A percentile compares a stretch with the other conserved stretches of the same genome.
phyloP scores from a whole-genome alignment of 495 filamentous ascomycete species.

The Daldinia vernicosa region DNA sequence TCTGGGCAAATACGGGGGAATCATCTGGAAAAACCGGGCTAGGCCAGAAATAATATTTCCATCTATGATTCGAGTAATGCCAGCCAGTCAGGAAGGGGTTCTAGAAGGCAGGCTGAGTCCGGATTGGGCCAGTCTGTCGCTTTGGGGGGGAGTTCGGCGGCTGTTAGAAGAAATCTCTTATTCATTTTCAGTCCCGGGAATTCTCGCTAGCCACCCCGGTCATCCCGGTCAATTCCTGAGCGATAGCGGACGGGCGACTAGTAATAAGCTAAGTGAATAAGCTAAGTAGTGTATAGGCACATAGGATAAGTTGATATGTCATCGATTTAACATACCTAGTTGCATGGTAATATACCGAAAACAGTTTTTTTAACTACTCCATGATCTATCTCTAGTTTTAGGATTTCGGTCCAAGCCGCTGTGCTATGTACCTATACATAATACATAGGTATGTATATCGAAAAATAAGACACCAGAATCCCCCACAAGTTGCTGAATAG shows the following conservation, averaged over 20 bases:
- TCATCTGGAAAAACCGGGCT: slow-evolving; percentile 31
- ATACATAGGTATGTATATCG: background rate
- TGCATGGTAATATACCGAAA: slow-evolving; percentile 14
- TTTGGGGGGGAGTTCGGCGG: slow-evolving; percentile 16
- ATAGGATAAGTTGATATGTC: slow-evolving; percentile 7
- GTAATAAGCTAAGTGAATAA: background rate
- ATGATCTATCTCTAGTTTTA: slow-evolving; percentile 5
- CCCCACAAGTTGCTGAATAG: background rate
- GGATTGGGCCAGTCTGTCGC: slow-evolving; percentile 3
- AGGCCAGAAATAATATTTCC: slow-evolving; percentile 26
- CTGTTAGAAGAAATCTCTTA: background rate
- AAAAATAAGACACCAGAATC: background rate
- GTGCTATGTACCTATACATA: no score
- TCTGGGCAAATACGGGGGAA: slow-evolving; percentile 33
- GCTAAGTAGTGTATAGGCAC: background rate
- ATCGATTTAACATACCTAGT: background rate
- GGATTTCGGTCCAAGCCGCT: slow-evolving; percentile 12
- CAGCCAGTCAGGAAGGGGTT: slow-evolving; percentile 13
- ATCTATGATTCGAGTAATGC: slow-evolving; percentile 6
- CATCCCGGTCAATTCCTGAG: slow-evolving; percentile 27
- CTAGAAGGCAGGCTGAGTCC: slow-evolving; percentile 27
- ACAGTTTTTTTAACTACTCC: background rate
- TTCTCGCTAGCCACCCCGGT: slow-evolving; percentile 27
- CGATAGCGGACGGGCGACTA: slow-evolving; percentile 29
- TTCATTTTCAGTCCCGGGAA: slow-evolving; percentile 12